These are phyloP conservation scores for Talaromyces sp. DNA, from an alignment of 2,329 filamentous ascomycete species.

Conservation along the genomic window DNA sequence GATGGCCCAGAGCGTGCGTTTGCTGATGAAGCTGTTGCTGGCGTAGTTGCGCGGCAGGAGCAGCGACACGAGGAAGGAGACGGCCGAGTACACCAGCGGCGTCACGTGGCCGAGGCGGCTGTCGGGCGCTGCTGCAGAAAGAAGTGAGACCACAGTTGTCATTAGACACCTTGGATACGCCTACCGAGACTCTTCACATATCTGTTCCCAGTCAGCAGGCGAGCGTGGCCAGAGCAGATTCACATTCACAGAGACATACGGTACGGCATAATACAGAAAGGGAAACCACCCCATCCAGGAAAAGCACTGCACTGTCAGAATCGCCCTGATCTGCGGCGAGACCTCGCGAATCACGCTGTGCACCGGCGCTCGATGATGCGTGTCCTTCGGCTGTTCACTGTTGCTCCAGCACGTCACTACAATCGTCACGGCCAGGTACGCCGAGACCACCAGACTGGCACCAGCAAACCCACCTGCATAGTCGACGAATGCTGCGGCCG, in stretches of 20 bases:
- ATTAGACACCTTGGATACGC: not conserved
- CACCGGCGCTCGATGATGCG: too few species aligned
- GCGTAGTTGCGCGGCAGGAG: not conserved
- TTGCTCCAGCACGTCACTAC: not conserved
- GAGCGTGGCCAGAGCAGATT: not conserved
- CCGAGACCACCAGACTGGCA: not conserved
- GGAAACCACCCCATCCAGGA: constrained; percentile 5
- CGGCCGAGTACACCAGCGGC: not conserved
- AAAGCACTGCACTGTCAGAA: not conserved
- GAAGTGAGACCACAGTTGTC: too few species aligned
- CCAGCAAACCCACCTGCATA: not conserved
- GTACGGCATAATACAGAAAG: not conserved
- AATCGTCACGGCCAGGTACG: not conserved
- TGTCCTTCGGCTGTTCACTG: too few species aligned
- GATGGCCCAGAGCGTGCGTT: not conserved
- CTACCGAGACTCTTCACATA: not conserved
- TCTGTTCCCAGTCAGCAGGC: not conserved
- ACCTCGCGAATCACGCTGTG: not conserved
- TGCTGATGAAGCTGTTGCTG: not conserved
- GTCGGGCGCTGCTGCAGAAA: not conserved
- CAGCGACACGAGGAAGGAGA: not conserved
- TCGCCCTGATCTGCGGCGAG: not conserved
- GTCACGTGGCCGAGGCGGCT: not conserved
- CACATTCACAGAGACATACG: not conserved
- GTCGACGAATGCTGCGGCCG: not conserved